Evolutionary conservation across 331 rosid genomes (phyloP), one percentile per base, ranked within the genome.

Genomic region (Malus hybrid): DNA sequence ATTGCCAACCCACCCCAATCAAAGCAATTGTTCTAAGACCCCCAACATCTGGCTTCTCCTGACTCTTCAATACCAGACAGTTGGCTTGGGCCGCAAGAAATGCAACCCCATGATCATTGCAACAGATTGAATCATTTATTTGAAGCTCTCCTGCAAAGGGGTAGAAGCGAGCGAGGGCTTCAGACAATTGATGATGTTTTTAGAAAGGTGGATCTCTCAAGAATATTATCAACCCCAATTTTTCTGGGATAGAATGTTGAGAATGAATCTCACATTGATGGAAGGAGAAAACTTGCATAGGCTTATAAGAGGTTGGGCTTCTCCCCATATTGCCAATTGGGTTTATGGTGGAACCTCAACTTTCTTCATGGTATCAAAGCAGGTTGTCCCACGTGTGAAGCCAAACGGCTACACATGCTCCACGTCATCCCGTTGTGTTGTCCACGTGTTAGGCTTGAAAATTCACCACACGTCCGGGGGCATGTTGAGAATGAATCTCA

Each of bases 101-200:
- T 27, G 15, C 18, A 24, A 32, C 65, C 14, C 65, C 65, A 24
- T 60, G 33, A 5, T 60, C 65, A 27, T 60, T 22, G 13, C 32
- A 60, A 19, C 50, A 10, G 20, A 71, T 27, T 56, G 32, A 33
- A 2, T 20, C 20, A 33, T 55, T 22, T 12, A 7, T 4, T 1
- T 71, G 19, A 50, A 54, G 5, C 12, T 16, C 68, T 10, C 87
- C 87, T 6, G 80, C 86, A 2, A 74, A 66, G 3, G 69, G 83
- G 33, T 83, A 75, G 72, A 65, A 83, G 9, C 15, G 64, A 39
- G 59, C 65, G 22, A 79, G 61, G 18, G 71, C 28, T 24, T 78
- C 28, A 1, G 80, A 55, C 0, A 83, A 67, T 32, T 83, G 24
- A 24, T 24, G 24, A 83, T 28, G 29, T 29, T 46, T 74, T 78